phyloP scores from a whole-genome alignment of 2,329 filamentous ascomycete species.

The Talaromyces atroroseus region DNA sequence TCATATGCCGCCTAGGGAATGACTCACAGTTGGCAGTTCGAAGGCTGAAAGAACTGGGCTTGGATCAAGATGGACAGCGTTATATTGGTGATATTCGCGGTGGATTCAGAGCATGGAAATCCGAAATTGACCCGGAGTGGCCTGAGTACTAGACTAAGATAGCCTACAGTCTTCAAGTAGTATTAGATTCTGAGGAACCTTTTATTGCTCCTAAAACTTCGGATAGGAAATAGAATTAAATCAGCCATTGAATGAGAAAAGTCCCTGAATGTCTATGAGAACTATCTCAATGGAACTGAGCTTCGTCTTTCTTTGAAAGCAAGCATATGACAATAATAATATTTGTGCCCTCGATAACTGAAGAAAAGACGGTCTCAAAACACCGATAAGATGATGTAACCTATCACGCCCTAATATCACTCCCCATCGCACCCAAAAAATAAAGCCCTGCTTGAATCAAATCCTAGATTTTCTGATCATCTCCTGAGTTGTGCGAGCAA shows the following conservation, averaged over 20 bases:
- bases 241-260: background rate
- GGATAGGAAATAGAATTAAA: background rate
- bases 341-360: background rate
- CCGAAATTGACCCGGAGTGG: slow-evolving; percentile 37
- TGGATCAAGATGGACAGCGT: slow-evolving; percentile 29
- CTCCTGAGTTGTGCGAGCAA: background rate
- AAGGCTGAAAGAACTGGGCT: slow-evolving; percentile 35
- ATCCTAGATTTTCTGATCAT: background rate
- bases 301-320: background rate
- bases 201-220: background rate
- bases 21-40: slow-evolving; percentile 44
- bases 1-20: slow-evolving; percentile 46
- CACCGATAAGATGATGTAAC: background rate
- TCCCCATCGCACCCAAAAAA: background rate
- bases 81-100: slow-evolving; percentile 39
- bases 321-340: background rate
- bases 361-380: background rate
- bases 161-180: background rate
- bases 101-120: slow-evolving; percentile 39
- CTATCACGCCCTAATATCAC: background rate
- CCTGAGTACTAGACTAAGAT: slow-evolving; percentile 28
- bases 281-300: background rate
- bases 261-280: background rate
- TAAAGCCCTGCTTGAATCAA: background rate
- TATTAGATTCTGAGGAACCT: background rate